Evolutionary conservation across 768 basidiomycete genomes (phyloP), one percentile per base, ranked within the genome.

Genomic region (Termitomyces sp.): DNA sequence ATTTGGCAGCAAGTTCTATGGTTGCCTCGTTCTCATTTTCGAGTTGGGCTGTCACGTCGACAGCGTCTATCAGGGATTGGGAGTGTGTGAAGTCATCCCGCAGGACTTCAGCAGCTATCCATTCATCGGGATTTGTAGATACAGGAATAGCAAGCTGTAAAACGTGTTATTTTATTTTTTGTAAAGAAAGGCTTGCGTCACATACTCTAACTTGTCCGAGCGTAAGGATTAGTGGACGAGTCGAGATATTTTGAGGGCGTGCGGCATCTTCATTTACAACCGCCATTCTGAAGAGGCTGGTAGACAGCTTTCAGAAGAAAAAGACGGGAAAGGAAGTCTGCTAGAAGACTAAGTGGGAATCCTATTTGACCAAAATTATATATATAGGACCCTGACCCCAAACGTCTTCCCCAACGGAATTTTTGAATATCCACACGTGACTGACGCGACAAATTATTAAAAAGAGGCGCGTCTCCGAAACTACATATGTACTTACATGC

Each of bases 91-190:
- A 98, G 59, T 94, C 91, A 67, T 97, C 94, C 66, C 90, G 80
- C 57, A 96, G 83, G 67, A 94, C 85, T 75, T 96, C 94, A 53
- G 94, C 94, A 54, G 86, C 82, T 68, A 94, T 92, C 94, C 95
- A 97, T 72, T 92, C 85, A 72, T 94, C 85, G 63, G 77, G 62
- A 40, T 77, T 75, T n/a, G 90, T 86, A 47, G 92, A 87, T 58
- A 97, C 90, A 47, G 92, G 93, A 71, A 98, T 86, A 61, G 90
- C 87, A 60, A 96, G 72, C 92, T 94, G 62, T 20, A 28, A 63
- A 50, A 44, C 35, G 57, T 57, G 49, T 47, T 30, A 54, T 36
- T 47, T 53, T 30, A 43, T 57, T 45, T 55, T 47, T 47, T 32
- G 52, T 45, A 53, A 61, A 26, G 28, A 53, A 61, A 26, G 28